Evolutionary conservation across 495 filamentous ascomycete genomes (phyloP), one percentile per base, ranked within the genome.

Genomic region (Cercophora sp.): DNA sequence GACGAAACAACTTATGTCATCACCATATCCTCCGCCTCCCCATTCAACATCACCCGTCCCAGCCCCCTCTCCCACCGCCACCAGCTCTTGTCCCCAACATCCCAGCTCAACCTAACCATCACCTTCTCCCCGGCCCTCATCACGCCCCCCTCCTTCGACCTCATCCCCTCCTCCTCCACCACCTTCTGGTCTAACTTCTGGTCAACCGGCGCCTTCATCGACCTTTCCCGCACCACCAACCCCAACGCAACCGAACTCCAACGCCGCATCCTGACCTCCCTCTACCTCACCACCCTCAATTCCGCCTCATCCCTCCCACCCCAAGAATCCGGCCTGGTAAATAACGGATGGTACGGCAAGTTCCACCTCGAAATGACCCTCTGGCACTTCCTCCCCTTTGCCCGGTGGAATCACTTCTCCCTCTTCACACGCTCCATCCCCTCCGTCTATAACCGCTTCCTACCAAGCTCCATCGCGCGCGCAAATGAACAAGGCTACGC

Each of bases 311-410:
- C 55, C 44, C 52, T 54, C 51, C 66, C 66, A 2, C 70, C 64
- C 4, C 70, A 71, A 51, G 70, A 77, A 54, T 70, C 70, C 19
- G 78, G 76, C 15, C 60, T 79, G 23, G 72, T 75, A 29, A 79
- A 79, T 56, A 81, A 77, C 61, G 78, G 78, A 24, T 81, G 76
- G 77, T 77, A 79, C 43, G 74, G 74, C 26, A 76, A 78, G 36
- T 76, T 76, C 52, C 72, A 76, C 52, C 53, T 80, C 29, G 79
- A 83, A 51, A 81, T 81, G 79, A 59, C 68, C 25, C 63, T 79
- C 51, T 81, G 79, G 79, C 74, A 82, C 63, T 63, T 68, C 0
- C 60, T 72, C 6, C 80, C 78, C 20, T 81, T 77, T 61, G 69
- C 71, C 6, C 68, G 74, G 16, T 83, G 79, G 79, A 64, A 69